Percentiles rank a stretch among this genome's conserved stretches.
These are phyloP conservation scores for Boletus holoroseus DNA, from an alignment of 1,284 basidiomycete genomes.

Conservation along the genomic window DNA sequence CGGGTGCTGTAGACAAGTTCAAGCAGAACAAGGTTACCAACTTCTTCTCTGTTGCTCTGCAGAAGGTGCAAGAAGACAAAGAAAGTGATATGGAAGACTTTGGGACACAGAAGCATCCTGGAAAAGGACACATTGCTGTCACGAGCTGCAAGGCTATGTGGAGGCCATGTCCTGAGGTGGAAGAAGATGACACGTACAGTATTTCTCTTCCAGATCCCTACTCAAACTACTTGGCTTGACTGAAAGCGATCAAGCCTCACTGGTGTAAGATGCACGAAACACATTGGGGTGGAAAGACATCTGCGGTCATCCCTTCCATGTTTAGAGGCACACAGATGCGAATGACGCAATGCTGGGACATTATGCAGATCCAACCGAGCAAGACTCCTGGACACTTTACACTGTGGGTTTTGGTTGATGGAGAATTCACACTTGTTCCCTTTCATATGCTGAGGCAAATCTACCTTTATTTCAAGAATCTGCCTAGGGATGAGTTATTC, in stretches of 20 bases:
- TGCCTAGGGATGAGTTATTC: conserved; percentile 61
- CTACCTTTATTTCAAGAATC: conserved; percentile 82
- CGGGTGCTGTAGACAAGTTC: conserved; percentile 90
- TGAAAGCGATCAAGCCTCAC: conserved; percentile 71
- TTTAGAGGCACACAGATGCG: conserved; percentile 70
- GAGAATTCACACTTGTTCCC: conserved; percentile 73
- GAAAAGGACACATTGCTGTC: conserved; percentile 48
- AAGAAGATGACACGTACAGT: conserved; percentile 30
- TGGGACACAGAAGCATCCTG: conserved; percentile 33
- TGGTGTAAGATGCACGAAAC: conserved; percentile 68
- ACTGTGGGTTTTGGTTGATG: conserved; percentile 85
- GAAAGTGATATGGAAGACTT: conserved; percentile 68
- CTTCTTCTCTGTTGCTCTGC: conserved; percentile 61
- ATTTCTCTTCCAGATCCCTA: conserved; percentile 55
- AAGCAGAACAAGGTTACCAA: conserved; percentile 97
- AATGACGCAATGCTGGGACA: conserved; percentile 80
- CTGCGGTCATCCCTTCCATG: conserved; percentile 64
- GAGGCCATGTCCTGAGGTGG: conserved; percentile 38
- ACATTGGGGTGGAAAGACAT: conserved; percentile 39
- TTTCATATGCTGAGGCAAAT: conserved; percentile 88
- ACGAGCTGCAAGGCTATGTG: conserved; percentile 48
- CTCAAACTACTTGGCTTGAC: conserved; percentile 73
- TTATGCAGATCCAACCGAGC: conserved; percentile 84
- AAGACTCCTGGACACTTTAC: conserved; percentile 79
- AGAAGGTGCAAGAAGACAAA: conserved; percentile 30